Evolutionary conservation across 176 grass and related monocot genomes (phyloP).

Genomic region (Paspalum vaginatum): DNA sequence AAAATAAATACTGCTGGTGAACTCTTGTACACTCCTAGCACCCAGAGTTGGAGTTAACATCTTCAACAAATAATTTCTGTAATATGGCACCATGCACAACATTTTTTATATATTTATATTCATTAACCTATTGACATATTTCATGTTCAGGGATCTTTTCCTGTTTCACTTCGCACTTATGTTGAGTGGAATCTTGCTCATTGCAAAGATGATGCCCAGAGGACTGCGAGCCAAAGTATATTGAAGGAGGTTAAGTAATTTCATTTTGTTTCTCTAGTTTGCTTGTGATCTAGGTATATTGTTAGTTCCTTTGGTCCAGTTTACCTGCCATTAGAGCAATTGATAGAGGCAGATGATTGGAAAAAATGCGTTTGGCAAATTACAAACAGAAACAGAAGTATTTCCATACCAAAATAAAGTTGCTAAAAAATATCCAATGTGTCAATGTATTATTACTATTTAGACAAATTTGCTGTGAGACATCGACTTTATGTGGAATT

Average conservation of each 20-base stretch:
- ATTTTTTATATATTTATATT: constrained; percentile 20
- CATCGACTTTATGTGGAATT: too few species aligned
- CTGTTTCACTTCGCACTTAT: constrained; percentile 79
- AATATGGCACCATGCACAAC: constrained; percentile 7
- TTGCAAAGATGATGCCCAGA: constrained; percentile 87
- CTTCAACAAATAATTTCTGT: constrained; percentile 9
- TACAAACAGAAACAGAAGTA: not conserved
- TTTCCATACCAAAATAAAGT: not conserved
- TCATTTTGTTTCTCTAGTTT: constrained; percentile 30
- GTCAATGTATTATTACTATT: not conserved
- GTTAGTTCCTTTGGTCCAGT: not conserved
- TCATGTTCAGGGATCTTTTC: constrained; percentile 61
- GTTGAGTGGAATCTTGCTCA: constrained; percentile 74
- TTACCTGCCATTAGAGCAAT: not conserved
- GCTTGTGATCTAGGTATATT: constrained; percentile 4
- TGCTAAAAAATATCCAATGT: constrained; percentile 1
- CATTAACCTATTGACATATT: constrained; percentile 30
- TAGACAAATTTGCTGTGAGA: too few species aligned
- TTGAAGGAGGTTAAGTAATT: constrained; percentile 75
- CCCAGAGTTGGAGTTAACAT: not conserved
- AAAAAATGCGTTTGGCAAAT: not conserved
- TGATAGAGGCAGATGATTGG: not conserved
- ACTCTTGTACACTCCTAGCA: not conserved
- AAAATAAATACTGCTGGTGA: constrained; percentile 1
- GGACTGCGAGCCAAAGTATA: constrained; percentile 57